These are phyloP conservation scores for Aspergillus ochraceus DNA, from an alignment of 2,329 filamentous ascomycete genomes.

Conservation along the genomic window DNA sequence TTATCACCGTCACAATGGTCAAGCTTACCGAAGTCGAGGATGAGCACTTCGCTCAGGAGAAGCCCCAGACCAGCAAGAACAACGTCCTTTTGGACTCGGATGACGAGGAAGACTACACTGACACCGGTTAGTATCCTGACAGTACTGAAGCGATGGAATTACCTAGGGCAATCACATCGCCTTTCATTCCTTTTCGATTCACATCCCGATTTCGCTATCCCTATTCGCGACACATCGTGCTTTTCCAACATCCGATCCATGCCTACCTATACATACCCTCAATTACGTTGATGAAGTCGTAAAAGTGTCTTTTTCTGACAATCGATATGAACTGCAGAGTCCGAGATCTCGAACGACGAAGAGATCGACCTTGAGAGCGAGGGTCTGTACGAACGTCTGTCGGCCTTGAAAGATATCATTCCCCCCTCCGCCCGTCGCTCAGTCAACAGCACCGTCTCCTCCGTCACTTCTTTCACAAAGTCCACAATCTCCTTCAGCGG, in stretches of 20 bases:
- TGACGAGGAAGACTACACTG: slow-evolving; percentile 79
- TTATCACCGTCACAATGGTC: slow-evolving; percentile 66
- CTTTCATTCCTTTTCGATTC: slow-evolving; percentile 6
- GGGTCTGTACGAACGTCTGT: slow-evolving; percentile 66
- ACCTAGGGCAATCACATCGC: background rate
- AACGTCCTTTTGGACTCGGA: slow-evolving; percentile 53
- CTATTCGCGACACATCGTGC: slow-evolving; percentile 1
- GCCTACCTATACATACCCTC: background rate
- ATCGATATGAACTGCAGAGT: slow-evolving; percentile 55
- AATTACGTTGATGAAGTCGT: background rate
- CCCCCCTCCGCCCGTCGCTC: slow-evolving; percentile 70
- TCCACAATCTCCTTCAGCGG: slow-evolving; percentile 65
- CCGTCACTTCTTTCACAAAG: slow-evolving; percentile 45
- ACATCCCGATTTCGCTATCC: slow-evolving; percentile 39
- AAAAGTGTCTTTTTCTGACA: slow-evolving; percentile 11
- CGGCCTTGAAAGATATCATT: slow-evolving; percentile 73
- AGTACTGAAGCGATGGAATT: too few relatives aligned
- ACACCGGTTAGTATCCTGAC: slow-evolving; percentile 68
- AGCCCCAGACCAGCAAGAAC: slow-evolving; percentile 62
- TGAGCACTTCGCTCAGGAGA: slow-evolving; percentile 80
- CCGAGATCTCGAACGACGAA: slow-evolving; percentile 79
- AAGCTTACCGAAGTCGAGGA: slow-evolving; percentile 96
- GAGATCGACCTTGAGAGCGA: slow-evolving; percentile 62
- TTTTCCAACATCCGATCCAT: background rate
- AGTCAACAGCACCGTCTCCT: slow-evolving; percentile 59